Conservation (phyloP, 768 basidiomycete genomes). For the Artomyces pyxidatus region DNA sequence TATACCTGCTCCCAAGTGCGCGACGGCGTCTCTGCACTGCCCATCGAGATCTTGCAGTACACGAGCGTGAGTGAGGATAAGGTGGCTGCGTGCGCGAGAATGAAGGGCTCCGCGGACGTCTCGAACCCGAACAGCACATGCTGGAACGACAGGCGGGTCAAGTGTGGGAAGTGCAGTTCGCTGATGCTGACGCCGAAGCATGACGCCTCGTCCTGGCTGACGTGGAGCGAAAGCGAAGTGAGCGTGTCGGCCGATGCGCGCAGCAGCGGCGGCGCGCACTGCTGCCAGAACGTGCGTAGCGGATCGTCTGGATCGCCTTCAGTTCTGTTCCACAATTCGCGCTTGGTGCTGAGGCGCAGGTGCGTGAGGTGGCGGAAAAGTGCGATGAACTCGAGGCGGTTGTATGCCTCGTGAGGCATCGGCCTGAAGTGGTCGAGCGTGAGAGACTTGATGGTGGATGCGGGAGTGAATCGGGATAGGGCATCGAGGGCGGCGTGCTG, state of each 20-base stretch:
- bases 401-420: not conserved
- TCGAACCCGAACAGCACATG: not conserved
- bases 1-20: not conserved
- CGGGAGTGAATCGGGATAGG: not conserved
- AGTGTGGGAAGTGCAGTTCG: not conserved
- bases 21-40: not conserved
- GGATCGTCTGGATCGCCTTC: not conserved
- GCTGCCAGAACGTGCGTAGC: not conserved
- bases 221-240: not conserved
- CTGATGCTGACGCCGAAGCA: not conserved
- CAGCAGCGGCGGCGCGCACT: not conserved
- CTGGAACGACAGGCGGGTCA: not conserved
- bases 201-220: not conserved
- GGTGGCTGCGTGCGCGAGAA: not conserved
- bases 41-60: not conserved
- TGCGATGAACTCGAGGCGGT: not conserved
- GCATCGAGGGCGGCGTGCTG: not conserved
- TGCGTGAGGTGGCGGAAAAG: not conserved
- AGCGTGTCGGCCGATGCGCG: not conserved
- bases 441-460: not conserved
- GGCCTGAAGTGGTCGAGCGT: not conserved
- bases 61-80: not conserved
- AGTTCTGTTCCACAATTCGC: not conserved
- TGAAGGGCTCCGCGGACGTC: not conserved
- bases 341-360: not conserved